These are phyloP conservation scores for Saturnispora diversa DNA, from an alignment of 805 yeast genomes.

Conservation along the genomic window DNA sequence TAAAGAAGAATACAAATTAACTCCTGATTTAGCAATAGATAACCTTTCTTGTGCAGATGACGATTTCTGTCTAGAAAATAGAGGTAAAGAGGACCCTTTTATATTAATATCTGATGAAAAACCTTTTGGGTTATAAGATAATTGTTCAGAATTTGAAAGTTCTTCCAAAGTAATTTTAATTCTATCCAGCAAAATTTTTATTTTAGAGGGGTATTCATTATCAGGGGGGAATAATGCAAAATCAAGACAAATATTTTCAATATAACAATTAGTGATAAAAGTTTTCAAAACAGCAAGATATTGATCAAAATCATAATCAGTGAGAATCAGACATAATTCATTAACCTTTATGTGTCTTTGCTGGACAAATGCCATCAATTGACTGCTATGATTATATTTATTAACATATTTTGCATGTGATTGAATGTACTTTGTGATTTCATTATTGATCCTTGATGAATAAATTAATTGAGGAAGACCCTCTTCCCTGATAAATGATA, in stretches of 20 bases:
- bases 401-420: not conserved
- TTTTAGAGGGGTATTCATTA: too few relatives aligned
- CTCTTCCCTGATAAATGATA: constrained; percentile 3
- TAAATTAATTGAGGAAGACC: constrained; percentile 4
- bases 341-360: not conserved
- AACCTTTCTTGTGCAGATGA: too few relatives aligned
- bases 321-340: not conserved
- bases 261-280: not conserved
- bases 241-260: not conserved
- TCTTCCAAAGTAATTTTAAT: too few relatives aligned
- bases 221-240: too few relatives aligned
- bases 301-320: not conserved
- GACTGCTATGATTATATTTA: not conserved
- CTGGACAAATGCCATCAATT: constrained; percentile 1
- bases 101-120: too few relatives aligned
- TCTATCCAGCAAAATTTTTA: too few relatives aligned
- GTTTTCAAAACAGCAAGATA: not conserved
- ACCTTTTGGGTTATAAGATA: too few relatives aligned
- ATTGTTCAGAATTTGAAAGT: too few relatives aligned
- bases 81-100: too few relatives aligned
- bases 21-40: too few relatives aligned
- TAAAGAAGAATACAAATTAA: too few relatives aligned
- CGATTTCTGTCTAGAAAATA: too few relatives aligned
- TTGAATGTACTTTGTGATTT: not conserved
- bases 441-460: not conserved